Percentiles rank a stretch among this genome's conserved stretches.
Evolutionary conservation across 1,284 basidiomycete species (phyloP).

Genomic region (Trametes sp.): DNA sequence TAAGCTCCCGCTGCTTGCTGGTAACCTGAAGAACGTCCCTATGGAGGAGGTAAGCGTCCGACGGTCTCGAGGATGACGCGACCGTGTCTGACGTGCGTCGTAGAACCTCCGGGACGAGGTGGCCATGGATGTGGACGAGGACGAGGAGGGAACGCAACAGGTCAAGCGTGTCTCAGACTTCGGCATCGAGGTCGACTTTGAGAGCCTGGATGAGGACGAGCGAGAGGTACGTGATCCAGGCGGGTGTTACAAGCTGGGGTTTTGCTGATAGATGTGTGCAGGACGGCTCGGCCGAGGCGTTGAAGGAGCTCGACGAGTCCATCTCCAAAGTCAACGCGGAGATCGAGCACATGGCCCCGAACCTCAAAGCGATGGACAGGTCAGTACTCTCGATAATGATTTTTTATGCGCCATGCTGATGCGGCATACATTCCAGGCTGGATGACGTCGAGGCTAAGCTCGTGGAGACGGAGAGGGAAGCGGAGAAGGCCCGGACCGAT

Average conservation of each 20-base stretch:
- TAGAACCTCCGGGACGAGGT: slow-evolving; percentile 84
- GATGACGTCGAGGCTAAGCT: slow-evolving; percentile 90
- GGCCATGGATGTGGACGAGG: slow-evolving; percentile 91
- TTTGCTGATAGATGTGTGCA: slow-evolving; percentile 37
- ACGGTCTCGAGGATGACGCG: not conserved
- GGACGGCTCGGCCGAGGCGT: slow-evolving; percentile 73
- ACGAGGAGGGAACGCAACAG: slow-evolving; percentile 79
- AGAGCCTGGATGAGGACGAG: slow-evolving; percentile 83
- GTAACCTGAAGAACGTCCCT: slow-evolving; percentile 86
- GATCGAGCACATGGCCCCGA: slow-evolving; percentile 95
- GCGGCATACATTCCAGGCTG: slow-evolving; percentile 56
- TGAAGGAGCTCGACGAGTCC: slow-evolving; percentile 80
- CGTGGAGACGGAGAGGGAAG: slow-evolving; percentile 76
- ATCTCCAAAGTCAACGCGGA: slow-evolving; percentile 81
- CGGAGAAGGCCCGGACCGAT: slow-evolving; percentile 81
- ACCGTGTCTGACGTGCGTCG: not conserved
- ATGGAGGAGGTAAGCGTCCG: slow-evolving; percentile 83
- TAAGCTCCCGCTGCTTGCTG: slow-evolving; percentile 78
- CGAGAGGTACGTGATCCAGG: slow-evolving; percentile 53
- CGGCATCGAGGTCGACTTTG: slow-evolving; percentile 92
- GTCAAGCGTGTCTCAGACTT: slow-evolving; percentile 82
- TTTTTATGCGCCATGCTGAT: not conserved
- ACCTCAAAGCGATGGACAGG: slow-evolving; percentile 95
- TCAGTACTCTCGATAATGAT: slow-evolving; percentile 40
- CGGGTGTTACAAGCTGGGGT: not conserved